phyloP scores from a whole-genome alignment of 441 rosid species.

The Populus hybrid region DNA sequence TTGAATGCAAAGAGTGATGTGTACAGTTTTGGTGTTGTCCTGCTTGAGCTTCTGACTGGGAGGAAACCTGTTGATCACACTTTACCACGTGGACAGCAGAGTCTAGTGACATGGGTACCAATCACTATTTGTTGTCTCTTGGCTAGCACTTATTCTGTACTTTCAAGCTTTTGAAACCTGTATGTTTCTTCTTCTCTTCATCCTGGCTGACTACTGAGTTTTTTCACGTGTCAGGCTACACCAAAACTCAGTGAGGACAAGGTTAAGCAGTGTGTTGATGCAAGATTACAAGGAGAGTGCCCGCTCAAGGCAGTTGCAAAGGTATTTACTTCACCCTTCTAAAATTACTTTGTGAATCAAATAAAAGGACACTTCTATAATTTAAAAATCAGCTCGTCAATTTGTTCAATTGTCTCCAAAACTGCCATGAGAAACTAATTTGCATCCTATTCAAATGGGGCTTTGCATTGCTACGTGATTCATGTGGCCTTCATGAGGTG shows the following conservation, averaged over 20 bases:
- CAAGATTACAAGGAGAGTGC: conserved; percentile 80
- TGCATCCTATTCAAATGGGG: neutral
- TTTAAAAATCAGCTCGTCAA: neutral
- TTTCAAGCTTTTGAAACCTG: conserved; percentile 2
- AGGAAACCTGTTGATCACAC: conserved; percentile 99
- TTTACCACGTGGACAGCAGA: conserved; percentile 98
- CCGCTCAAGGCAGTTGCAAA: conserved; percentile 96
- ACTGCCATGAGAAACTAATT: neutral
- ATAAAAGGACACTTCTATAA: neutral
- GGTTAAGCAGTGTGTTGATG: conserved; percentile 93
- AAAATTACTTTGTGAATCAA: neutral
- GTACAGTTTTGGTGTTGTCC: conserved; percentile 94
- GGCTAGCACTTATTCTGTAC: neutral
- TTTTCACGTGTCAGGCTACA: conserved; percentile 60
- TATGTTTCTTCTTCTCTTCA: neutral
- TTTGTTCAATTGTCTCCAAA: neutral
- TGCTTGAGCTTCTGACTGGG: conserved; percentile 92
- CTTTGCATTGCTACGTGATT: neutral
- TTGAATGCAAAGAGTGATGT: conserved; percentile 96
- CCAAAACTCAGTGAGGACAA: conserved; percentile 97
- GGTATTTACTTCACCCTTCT: conserved; percentile 36
- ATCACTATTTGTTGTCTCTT: conserved; percentile 8
- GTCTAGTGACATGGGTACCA: conserved; percentile 96
- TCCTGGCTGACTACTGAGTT: conserved; percentile 12
- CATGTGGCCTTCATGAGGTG: neutral